Conservation (phyloP, 257 asterid species). For the Agastache rugosa region DNA sequence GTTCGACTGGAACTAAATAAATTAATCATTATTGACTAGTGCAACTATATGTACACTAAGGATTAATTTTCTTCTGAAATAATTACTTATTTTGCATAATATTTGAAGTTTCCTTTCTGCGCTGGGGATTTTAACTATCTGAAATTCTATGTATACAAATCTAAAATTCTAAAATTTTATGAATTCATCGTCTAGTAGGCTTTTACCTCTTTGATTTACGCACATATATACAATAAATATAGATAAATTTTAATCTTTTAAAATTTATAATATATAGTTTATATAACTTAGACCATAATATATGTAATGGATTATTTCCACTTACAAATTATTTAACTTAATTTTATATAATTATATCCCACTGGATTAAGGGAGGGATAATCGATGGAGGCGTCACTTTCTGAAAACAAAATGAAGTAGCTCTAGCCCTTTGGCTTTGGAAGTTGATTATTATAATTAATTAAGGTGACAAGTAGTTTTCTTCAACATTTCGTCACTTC, state of each 20-base stretch:
- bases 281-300: neutral
- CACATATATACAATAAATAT: neutral
- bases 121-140: neutral
- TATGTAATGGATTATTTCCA: neutral
- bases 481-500: constrained; percentile 54
- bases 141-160: neutral
- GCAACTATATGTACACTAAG: too few species aligned
- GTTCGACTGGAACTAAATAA: too few species aligned
- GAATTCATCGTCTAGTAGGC: neutral
- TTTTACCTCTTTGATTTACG: neutral
- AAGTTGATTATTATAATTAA: neutral
- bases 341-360: neutral
- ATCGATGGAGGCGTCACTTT: constrained; percentile 34
- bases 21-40: too few species aligned
- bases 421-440: constrained; percentile 8
- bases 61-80: too few species aligned
- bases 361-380: constrained; percentile 28
- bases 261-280: neutral
- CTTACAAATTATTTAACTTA: neutral
- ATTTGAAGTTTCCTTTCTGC: neutral
- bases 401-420: constrained; percentile 34
- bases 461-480: constrained; percentile 55
- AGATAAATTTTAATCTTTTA: neutral
- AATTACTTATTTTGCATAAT: neutral
- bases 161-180: neutral